Percentiles rank a stretch among this genome's conserved stretches.
These are phyloP conservation scores for Suillus plorans DNA, from an alignment of 768 basidiomycete species.

Conservation along the genomic window DNA sequence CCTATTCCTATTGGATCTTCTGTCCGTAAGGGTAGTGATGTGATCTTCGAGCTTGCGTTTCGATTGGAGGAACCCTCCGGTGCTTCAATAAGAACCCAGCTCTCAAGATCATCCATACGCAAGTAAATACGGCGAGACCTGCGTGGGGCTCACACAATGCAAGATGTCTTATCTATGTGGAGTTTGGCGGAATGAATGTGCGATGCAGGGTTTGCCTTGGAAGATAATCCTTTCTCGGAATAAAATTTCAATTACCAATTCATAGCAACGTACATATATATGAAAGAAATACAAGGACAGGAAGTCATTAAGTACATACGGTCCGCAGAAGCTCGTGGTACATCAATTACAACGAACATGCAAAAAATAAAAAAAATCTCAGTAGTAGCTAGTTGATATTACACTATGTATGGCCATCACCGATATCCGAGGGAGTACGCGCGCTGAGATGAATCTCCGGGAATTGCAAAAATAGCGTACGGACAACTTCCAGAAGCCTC, in stretches of 20 bases:
- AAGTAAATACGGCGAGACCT: neutral
- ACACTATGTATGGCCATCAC: slow-evolving; percentile 10
- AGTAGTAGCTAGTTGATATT: neutral
- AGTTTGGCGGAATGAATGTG: neutral
- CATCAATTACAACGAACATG: slow-evolving; percentile 3
- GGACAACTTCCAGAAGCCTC: neutral
- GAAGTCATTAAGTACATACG: neutral
- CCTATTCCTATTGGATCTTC: neutral
- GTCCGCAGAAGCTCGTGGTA: neutral
- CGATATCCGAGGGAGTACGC: slow-evolving; percentile 7
- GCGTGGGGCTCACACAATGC: too few relatives aligned
- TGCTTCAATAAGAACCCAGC: neutral
- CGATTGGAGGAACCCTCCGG: neutral
- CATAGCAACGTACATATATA: neutral
- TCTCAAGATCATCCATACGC: neutral
- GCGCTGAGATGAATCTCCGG: slow-evolving; percentile 6
- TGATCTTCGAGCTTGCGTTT: neutral
- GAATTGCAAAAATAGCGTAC: slow-evolving; percentile 9
- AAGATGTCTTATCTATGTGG: neutral
- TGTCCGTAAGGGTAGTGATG: neutral
- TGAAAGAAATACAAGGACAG: neutral
- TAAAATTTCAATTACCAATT: too few relatives aligned
- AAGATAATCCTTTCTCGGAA: neutral
- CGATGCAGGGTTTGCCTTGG: neutral
- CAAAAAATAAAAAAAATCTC: neutral